Evolutionary conservation across 768 basidiomycete genomes (phyloP).

Genomic region (Mycena maculata): DNA sequence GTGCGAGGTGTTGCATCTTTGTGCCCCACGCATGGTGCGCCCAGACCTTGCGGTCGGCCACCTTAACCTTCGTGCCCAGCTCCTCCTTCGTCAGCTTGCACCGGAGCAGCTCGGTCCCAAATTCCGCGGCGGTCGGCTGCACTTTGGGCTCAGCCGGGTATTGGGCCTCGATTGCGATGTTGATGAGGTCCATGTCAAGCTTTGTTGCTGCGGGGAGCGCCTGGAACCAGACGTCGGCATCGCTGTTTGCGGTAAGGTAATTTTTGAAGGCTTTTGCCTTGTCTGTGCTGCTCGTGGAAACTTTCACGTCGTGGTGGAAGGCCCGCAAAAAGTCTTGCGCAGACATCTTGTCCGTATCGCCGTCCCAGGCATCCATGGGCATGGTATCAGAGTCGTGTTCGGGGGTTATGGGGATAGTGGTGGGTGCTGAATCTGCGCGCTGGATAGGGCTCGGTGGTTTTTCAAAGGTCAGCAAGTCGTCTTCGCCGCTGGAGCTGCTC

Average conservation of each 20-base stretch:
- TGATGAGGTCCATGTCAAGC: not conserved
- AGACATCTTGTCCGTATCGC: not conserved
- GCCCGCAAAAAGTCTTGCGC: not conserved
- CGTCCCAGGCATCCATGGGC: not conserved
- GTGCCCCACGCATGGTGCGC: not conserved
- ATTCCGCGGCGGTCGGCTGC: not conserved
- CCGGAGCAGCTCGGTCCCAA: not conserved
- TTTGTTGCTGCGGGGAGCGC: not conserved
- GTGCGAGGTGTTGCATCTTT: not conserved
- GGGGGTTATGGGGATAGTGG: not conserved
- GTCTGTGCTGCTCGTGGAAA: not conserved
- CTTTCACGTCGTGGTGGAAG: not conserved
- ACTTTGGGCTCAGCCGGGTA: not conserved
- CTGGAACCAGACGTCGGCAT: not conserved
- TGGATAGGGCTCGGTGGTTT: not conserved
- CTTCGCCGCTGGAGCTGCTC: no score
- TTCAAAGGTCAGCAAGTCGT: not conserved
- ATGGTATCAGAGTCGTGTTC: not conserved
- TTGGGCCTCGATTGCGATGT: not conserved
- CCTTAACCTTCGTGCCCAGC: not conserved
- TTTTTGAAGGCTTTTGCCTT: slow-evolving; percentile 1
- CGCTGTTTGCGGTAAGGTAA: not conserved
- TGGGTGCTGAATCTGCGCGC: not conserved
- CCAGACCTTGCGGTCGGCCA: not conserved
- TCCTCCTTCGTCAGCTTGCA: not conserved